Percentiles rank a stretch among this genome's conserved stretches.
phyloP scores from a whole-genome alignment of 2,329 filamentous ascomycete genomes.

The Fusarium armeniacum region DNA sequence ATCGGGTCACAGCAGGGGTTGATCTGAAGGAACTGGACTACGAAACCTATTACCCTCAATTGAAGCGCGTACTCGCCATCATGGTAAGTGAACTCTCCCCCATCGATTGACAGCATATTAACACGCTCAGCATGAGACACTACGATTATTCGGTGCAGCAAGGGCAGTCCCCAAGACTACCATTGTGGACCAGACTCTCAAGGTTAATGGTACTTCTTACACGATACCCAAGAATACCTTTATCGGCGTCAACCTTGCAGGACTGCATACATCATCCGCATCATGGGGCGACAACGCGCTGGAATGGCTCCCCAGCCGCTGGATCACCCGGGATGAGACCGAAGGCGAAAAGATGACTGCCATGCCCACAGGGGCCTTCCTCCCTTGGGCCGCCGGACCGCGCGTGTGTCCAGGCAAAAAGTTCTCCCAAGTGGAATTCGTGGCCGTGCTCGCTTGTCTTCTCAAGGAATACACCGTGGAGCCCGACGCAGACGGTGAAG shows the following conservation, averaged over 20 bases:
- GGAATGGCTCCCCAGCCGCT: constrained; percentile 42
- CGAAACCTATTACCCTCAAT: constrained; percentile 38
- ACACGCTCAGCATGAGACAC: constrained; percentile 35
- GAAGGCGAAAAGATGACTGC: constrained; percentile 29
- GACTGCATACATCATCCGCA: constrained; percentile 34
- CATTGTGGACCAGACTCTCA: constrained; percentile 28
- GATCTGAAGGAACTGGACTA: constrained; percentile 36
- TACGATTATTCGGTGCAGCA: constrained; percentile 39
- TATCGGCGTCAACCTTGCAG: constrained; percentile 38
- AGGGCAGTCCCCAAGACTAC: constrained; percentile 41
- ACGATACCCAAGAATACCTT: constrained; percentile 39
- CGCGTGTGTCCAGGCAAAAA: constrained; percentile 44
- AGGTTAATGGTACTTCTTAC: constrained; percentile 36
- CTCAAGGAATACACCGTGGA: constrained; percentile 39
- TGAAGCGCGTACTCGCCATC: constrained; percentile 41
- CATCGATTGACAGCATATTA: background rate
- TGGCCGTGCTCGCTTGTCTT: constrained; percentile 41
- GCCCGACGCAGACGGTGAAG: constrained; percentile 30
- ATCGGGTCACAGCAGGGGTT: constrained; percentile 29
- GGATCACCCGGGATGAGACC: constrained; percentile 33
- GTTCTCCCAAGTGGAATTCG: constrained; percentile 47
- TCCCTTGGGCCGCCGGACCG: constrained; percentile 38
- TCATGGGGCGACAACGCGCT: constrained; percentile 42
- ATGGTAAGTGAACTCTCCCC: constrained; percentile 17
- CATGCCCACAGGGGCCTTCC: constrained; percentile 30